Percentiles rank a stretch among this genome's conserved stretches.
Evolutionary conservation across 805 yeast genomes (phyloP).

Genomic region (Lachancea waltii): DNA sequence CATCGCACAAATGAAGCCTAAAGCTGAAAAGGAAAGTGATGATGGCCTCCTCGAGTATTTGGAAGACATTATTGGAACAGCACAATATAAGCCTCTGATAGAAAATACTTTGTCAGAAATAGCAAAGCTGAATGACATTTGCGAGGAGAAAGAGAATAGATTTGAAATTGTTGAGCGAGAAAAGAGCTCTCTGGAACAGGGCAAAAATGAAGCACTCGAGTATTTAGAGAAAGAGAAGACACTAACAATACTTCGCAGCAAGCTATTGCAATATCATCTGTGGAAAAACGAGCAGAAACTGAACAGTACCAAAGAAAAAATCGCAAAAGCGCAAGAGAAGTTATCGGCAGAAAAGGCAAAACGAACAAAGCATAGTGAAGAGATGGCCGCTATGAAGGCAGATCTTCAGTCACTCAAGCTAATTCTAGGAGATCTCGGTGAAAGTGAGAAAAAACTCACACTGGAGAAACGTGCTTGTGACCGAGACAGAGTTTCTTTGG

Average conservation of each 20-base stretch:
- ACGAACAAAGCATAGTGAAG: constrained; percentile 36
- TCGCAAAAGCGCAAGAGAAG: constrained; percentile 37
- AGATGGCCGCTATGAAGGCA: constrained; percentile 31
- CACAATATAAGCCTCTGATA: constrained; percentile 70
- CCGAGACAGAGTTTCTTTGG: constrained; percentile 57
- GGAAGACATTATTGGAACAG: constrained; percentile 95
- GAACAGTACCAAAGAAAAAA: constrained; percentile 33
- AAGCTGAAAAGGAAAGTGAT: constrained; percentile 85
- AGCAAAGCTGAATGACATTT: constrained; percentile 71
- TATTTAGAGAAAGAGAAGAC: constrained; percentile 61
- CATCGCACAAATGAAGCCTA: constrained; percentile 97
- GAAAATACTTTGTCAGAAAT: constrained; percentile 55
- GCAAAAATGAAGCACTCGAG: constrained; percentile 61
- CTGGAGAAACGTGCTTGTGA: constrained; percentile 35
- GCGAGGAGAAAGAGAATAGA: constrained; percentile 74
- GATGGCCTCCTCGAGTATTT: constrained; percentile 91
- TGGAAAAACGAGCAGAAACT: constrained; percentile 37
- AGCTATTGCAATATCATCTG: constrained; percentile 49
- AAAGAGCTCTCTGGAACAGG: constrained; percentile 52
- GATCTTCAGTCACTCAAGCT: constrained; percentile 23
- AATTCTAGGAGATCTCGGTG: constrained; percentile 5
- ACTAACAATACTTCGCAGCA: constrained; percentile 45
- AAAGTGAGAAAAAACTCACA: constrained; percentile 18
- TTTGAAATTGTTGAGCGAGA: constrained; percentile 77
- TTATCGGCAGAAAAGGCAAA: constrained; percentile 40